Percentiles rank a stretch among this genome's conserved stretches.
These are phyloP conservation scores for Umbelopsis sp. DNA, from an alignment of 192 early-diverging fungal species.

Conservation along the genomic window DNA sequence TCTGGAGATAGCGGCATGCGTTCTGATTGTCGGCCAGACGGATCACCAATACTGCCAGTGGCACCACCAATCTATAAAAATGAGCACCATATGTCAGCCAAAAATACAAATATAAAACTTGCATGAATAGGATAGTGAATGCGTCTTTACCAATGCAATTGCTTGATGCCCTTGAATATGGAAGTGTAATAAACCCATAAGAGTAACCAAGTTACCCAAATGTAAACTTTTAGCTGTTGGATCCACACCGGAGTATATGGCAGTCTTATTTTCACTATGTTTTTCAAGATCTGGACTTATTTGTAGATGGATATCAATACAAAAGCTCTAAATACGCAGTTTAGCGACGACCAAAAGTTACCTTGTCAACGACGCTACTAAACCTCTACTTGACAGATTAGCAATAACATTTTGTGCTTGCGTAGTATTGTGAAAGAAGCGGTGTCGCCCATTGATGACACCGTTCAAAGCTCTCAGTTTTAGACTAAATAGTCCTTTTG, in stretches of 20 bases:
- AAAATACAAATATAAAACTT: background rate
- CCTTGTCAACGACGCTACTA: conserved; percentile 16
- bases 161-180: conserved; percentile 78
- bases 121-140: background rate
- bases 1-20: conserved; percentile 66
- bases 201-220: conserved; percentile 85
- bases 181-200: conserved; percentile 88
- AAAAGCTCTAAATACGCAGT: too few species aligned
- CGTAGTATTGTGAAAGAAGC: background rate
- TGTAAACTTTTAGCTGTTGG: conserved; percentile 92
- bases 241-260: conserved; percentile 91
- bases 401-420: background rate
- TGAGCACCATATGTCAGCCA: background rate
- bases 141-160: conserved; percentile 73
- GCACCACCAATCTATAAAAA: conserved; percentile 74
- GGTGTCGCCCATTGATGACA: background rate
- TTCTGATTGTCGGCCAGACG: conserved; percentile 84
- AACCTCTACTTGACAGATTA: background rate
- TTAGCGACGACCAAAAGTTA: background rate
- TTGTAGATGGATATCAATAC: too few species aligned
- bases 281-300: conserved; percentile 50
- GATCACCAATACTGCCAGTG: conserved; percentile 93
- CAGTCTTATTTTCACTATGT: conserved; percentile 48
- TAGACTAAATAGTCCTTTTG: background rate
- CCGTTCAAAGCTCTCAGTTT: background rate